phyloP scores from a whole-genome alignment of 1,284 basidiomycete genomes.

The Trichosporon inkin region DNA sequence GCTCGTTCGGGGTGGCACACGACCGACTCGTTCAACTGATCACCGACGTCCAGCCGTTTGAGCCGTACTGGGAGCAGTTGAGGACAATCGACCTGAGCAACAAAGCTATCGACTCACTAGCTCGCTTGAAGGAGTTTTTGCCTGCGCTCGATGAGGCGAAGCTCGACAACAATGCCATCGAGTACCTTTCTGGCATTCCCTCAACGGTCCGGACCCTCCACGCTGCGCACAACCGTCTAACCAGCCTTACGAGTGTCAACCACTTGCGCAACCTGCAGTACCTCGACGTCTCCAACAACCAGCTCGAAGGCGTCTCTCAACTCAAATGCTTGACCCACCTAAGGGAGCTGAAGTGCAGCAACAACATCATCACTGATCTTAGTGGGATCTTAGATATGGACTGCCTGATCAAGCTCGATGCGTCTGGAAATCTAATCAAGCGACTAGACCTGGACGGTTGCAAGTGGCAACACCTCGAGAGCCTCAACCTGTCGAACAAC shows the following conservation, averaged over 20 bases:
- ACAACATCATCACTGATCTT: constrained; percentile 71
- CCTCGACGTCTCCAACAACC: constrained; percentile 86
- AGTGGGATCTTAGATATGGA: constrained; percentile 75
- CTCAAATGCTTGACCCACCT: constrained; percentile 78
- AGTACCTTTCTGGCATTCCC: constrained; percentile 84
- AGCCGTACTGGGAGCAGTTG: constrained; percentile 88
- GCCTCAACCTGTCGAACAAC: constrained; percentile 78
- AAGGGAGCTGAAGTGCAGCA: constrained; percentile 81
- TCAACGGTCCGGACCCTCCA: constrained; percentile 71
- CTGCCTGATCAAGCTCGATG: constrained; percentile 73
- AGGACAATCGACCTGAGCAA: constrained; percentile 69
- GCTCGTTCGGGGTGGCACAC: constrained; percentile 87
- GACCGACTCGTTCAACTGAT: constrained; percentile 87
- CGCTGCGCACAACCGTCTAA: constrained; percentile 75
- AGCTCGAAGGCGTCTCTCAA: constrained; percentile 78
- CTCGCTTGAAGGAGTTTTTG: constrained; percentile 88
- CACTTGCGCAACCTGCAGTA: constrained; percentile 81
- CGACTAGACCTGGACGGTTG: constrained; percentile 61
- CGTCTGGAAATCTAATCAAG: constrained; percentile 70
- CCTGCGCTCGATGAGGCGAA: constrained; percentile 75
- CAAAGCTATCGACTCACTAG: constrained; percentile 80
- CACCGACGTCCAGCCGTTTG: constrained; percentile 91
- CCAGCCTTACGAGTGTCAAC: constrained; percentile 79
- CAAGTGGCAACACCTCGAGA: constrained; percentile 75
- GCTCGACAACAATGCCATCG: constrained; percentile 72